phyloP scores from a whole-genome alignment of 495 filamentous ascomycete genomes.

The Tetracladium marchalianum region DNA sequence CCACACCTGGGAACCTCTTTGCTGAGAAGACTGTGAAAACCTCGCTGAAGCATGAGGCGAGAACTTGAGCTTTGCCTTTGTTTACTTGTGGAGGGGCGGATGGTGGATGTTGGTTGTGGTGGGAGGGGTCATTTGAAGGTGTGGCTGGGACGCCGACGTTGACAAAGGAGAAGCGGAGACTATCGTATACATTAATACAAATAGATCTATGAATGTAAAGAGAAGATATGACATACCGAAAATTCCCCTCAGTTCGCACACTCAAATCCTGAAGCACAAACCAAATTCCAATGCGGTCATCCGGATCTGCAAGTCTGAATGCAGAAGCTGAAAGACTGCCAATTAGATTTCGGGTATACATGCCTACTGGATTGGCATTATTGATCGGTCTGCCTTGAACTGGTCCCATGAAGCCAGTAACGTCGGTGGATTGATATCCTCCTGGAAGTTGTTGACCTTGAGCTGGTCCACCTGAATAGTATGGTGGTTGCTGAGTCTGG shows the following conservation, averaged over 20 bases:
- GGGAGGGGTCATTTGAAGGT: background rate
- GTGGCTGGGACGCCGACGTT: constrained; percentile 54
- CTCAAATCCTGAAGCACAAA: background rate
- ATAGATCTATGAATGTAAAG: no score
- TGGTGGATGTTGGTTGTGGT: background rate
- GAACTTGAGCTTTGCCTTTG: constrained; percentile 68
- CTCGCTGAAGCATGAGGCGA: constrained; percentile 82
- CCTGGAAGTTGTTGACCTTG: background rate
- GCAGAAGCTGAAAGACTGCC: constrained; percentile 87
- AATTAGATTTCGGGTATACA: constrained; percentile 96
- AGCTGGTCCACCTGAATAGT: constrained; percentile 1
- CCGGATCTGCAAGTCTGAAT: constrained; percentile 71
- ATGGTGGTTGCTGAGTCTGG: constrained; percentile 1
- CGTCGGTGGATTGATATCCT: no score
- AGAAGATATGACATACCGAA: background rate
- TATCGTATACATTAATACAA: constrained; percentile 9
- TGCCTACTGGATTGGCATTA: constrained; percentile 54
- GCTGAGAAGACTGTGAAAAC: constrained; percentile 90
- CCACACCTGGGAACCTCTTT: constrained; percentile 97
- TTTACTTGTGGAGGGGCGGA: constrained; percentile 40
- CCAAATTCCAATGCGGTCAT: constrained; percentile 59
- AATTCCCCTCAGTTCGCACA: background rate
- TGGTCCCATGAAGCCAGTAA: no score
- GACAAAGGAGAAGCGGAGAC: constrained; percentile 57
- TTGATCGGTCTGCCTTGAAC: constrained; percentile 10